Base-by-base conservation (phyloP, 2,329 filamentous ascomycete species). In the Graphilbum ipis-grandicollis region DNA sequence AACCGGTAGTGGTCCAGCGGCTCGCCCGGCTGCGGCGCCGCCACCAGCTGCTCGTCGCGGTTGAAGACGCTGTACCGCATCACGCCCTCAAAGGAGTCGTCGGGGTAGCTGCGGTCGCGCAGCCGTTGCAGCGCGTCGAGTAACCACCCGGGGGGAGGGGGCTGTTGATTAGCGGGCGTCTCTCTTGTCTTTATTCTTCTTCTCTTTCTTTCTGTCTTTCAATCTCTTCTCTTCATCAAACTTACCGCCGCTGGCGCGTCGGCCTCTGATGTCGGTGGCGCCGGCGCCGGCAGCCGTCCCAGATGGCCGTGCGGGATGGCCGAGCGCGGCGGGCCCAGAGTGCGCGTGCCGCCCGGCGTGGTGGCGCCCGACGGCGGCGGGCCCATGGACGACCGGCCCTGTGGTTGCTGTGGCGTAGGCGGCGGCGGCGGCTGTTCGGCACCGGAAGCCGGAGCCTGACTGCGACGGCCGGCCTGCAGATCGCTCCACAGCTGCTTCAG, bases 21-120 rank as follows among this genome's bases (percentile, higher is more conserved):
- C 32, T 68, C 62, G 28, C 63, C 65, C 26, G 48, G 45, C 18
- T 47, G 52, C 43, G 55, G 66, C 49, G 52, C 58, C 28, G 74
- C 62, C 35, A 80, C 66, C 18, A 75, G 71, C 17, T 69, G 58
- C 42, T 79, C 72, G 3, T 80, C 86, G 34, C 70, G 63, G 53
- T 93, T 79, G 43, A 93, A 71, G 40, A 80, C 76, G 19, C 75
- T 82, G 56, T 92, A 86, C 42, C 85, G 83, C 90, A 98, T 98
- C 18, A 79, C 71, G 37, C 76, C 79, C 56, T 93, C 84, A 53
- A 96, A 96, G 22, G 71, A 68, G 54, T 94, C 85, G 47, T 78
- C 71, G 4, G 81, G 78, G 50, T 93, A 88, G 29, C 66, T 62
- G 32, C 66, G 63, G 46, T 74, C 74, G 47, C 63, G 62, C 39